These are phyloP conservation scores for Penicillium cataractarum DNA, from an alignment of 495 filamentous ascomycete genomes.

Conservation along the genomic window DNA sequence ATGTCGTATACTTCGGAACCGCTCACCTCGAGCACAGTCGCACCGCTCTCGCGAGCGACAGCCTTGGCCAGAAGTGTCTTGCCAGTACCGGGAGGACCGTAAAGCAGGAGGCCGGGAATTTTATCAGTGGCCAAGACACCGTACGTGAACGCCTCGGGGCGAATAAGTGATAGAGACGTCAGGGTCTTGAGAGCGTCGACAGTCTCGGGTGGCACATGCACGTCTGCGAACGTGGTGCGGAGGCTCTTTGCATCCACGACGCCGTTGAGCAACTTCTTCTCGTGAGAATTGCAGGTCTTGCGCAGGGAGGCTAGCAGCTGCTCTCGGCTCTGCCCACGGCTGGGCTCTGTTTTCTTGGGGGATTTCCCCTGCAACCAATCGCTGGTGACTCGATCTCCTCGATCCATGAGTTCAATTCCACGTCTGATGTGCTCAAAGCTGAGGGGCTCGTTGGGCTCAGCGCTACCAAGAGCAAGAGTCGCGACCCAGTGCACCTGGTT, in stretches of 20 bases:
- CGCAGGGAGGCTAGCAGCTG: slow-evolving; percentile 43
- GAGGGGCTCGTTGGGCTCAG: slow-evolving; percentile 42
- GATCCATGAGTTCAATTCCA: slow-evolving; percentile 43
- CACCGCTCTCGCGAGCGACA: slow-evolving; percentile 91
- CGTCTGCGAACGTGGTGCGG: slow-evolving; percentile 80
- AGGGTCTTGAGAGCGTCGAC: slow-evolving; percentile 88
- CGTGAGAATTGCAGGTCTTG: slow-evolving; percentile 68
- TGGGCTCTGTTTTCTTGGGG: slow-evolving; percentile 31
- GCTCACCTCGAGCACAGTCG: slow-evolving; percentile 75
- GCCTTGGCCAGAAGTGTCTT: slow-evolving; percentile 96
- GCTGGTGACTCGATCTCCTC: slow-evolving; percentile 38
- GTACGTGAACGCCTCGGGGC: slow-evolving; percentile 94
- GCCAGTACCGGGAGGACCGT: slow-evolving; percentile 93
- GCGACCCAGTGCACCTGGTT: slow-evolving; percentile 64
- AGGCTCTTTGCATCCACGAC: slow-evolving; percentile 81
- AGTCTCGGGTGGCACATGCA: slow-evolving; percentile 79
- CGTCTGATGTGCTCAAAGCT: slow-evolving; percentile 45
- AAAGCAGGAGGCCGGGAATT: slow-evolving; percentile 87
- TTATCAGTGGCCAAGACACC: slow-evolving; percentile 90
- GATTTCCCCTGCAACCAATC: slow-evolving; percentile 44
- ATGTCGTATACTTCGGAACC: slow-evolving; percentile 89
- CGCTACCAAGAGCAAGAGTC: slow-evolving; percentile 61
- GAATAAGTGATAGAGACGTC: slow-evolving; percentile 82
- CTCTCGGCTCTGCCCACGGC: slow-evolving; percentile 37
- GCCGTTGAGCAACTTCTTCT: slow-evolving; percentile 80